phyloP scores from a whole-genome alignment of 257 asterid species.

The Penstemon eatonii region DNA sequence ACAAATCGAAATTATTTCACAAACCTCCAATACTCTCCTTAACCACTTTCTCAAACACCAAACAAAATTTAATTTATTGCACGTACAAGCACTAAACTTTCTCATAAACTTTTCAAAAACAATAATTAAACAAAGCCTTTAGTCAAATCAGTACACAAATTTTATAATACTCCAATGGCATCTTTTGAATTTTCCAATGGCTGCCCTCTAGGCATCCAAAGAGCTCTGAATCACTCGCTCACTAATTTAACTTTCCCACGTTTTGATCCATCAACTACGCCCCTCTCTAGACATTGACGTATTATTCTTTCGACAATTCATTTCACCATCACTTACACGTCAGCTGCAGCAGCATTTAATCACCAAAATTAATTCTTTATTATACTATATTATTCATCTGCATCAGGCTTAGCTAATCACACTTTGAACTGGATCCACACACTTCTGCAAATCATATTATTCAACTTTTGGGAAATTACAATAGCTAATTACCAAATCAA shows the following conservation, averaged over 20 bases:
- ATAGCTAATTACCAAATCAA: too few relatives aligned
- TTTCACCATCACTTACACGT: slow-evolving; percentile 27
- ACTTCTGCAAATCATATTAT: slow-evolving; percentile 20
- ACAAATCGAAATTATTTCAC: too few relatives aligned
- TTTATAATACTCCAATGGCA: slow-evolving; percentile 1
- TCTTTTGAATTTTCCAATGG: slow-evolving; percentile 26
- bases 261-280: slow-evolving; percentile 26
- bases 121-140: neutral
- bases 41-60: too few relatives aligned
- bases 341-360: neutral
- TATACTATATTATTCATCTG: neutral
- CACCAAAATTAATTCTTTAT: neutral
- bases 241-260: slow-evolving; percentile 3
- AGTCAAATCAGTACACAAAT: neutral
- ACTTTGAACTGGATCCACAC: slow-evolving; percentile 43
- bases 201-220: slow-evolving; percentile 29
- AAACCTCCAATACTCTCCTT: too few relatives aligned
- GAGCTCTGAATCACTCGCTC: neutral
- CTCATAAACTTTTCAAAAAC: too few relatives aligned
- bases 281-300: neutral
- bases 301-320: slow-evolving; percentile 1
- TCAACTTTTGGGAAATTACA: too few relatives aligned
- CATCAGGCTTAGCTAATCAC: slow-evolving; percentile 33
- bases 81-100: too few relatives aligned
- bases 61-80: too few relatives aligned